phyloP scores from a whole-genome alignment of 345 rosid genomes.

The Populus tremula region DNA sequence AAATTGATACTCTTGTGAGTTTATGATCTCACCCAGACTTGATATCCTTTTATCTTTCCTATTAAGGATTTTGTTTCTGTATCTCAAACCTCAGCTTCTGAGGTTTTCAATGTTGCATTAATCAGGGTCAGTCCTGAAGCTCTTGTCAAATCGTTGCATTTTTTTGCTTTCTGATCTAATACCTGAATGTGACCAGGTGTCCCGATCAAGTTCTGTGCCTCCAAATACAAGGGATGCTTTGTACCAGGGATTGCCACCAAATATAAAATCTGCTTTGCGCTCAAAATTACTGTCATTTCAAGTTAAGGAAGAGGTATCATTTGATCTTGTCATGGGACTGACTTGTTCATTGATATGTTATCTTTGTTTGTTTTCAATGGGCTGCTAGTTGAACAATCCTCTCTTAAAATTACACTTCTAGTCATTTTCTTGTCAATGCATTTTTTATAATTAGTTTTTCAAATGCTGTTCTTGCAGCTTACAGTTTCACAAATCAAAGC shows the following conservation, averaged over 20 bases:
- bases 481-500: conserved; percentile 77
- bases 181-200: conserved; percentile 50
- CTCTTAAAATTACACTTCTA: not conserved
- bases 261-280: conserved; percentile 79
- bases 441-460: conserved; percentile 4
- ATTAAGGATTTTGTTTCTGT: not conserved
- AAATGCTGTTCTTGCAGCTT: conserved; percentile 47
- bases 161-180: not conserved
- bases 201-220: conserved; percentile 92
- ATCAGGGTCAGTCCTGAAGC: not conserved
- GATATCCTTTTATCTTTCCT: not conserved
- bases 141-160: not conserved
- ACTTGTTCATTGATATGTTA: not conserved
- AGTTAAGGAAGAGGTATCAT: conserved; percentile 70
- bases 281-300: conserved; percentile 65
- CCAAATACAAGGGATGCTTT: conserved; percentile 89
- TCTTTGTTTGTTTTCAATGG: not conserved
- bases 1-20: conserved; percentile 94
- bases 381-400: not conserved
- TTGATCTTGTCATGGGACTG: not conserved
- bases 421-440: not conserved
- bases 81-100: not conserved
- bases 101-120: not conserved
- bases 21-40: conserved; percentile 1
- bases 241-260: conserved; percentile 91